Conservation (phyloP, 176 grass and related monocot genomes). For the Triticum monococcum region DNA sequence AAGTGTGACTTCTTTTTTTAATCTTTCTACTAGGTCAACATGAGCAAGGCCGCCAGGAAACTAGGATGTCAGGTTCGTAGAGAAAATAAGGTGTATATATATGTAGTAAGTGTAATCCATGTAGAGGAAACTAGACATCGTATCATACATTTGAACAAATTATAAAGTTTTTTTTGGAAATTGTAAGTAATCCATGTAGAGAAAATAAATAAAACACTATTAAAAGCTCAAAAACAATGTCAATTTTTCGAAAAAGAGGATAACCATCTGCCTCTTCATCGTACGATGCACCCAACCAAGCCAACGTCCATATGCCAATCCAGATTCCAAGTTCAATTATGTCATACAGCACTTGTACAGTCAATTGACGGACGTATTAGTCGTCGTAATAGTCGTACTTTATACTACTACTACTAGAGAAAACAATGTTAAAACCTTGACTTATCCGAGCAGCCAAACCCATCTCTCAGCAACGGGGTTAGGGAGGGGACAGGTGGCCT, state of each 20-base stretch:
- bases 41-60: background rate
- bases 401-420: background rate
- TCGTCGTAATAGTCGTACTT: background rate
- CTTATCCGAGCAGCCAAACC: background rate
- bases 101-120: background rate
- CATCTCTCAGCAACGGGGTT: background rate
- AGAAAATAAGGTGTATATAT: background rate
- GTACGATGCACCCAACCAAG: no score
- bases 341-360: no score
- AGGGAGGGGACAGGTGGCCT: constrained; percentile 20
- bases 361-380: background rate
- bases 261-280: no score
- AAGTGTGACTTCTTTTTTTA: background rate
- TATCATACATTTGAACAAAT: no score
- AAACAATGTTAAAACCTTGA: background rate
- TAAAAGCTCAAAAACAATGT: no score
- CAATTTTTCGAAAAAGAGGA: no score
- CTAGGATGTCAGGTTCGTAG: background rate
- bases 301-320: no score
- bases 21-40: background rate
- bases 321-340: no score
- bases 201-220: no score
- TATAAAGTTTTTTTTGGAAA: no score
- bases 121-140: no score
- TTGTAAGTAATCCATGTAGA: no score